phyloP scores from a whole-genome alignment of 179 eudicot species.

The Dionaea muscipula region DNA sequence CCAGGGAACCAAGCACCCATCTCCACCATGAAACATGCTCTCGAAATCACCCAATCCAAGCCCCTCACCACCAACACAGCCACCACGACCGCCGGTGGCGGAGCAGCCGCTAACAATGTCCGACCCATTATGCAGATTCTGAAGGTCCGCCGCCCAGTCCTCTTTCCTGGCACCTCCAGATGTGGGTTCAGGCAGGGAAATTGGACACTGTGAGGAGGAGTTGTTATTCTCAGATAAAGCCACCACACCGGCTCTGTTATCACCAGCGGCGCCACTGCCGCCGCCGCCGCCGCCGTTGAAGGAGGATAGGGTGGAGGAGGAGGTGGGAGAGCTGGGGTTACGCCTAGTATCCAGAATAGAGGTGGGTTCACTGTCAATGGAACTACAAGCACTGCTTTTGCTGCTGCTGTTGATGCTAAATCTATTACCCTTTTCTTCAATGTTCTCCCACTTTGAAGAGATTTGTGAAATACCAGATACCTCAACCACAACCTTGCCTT shows the following conservation, averaged over 20 bases:
- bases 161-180: constrained; percentile 18
- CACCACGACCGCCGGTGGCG: constrained; percentile 11
- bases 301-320: constrained; percentile 37
- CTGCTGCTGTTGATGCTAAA: background rate
- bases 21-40: constrained; percentile 24
- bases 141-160: constrained; percentile 17
- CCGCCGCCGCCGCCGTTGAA: constrained; percentile 10
- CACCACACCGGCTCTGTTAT: constrained; percentile 3
- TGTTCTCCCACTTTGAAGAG: constrained; percentile 15
- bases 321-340: constrained; percentile 25
- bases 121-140: constrained; percentile 14
- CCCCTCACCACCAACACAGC: constrained; percentile 7
- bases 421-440: constrained; percentile 8
- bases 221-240: constrained; percentile 11
- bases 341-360: constrained; percentile 32
- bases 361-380: constrained; percentile 37
- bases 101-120: constrained; percentile 17
- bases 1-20: constrained; percentile 34
- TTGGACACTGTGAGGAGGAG: constrained; percentile 9
- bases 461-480: constrained; percentile 8
- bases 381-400: constrained; percentile 31
- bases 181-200: constrained; percentile 17
- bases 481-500: constrained; percentile 6
- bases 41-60: constrained; percentile 33
- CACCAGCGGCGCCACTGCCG: constrained; percentile 12